Percentiles rank a stretch among this genome's conserved stretches.
phyloP scores from a whole-genome alignment of 805 yeast species.

The Yamadazyma insecticola region DNA sequence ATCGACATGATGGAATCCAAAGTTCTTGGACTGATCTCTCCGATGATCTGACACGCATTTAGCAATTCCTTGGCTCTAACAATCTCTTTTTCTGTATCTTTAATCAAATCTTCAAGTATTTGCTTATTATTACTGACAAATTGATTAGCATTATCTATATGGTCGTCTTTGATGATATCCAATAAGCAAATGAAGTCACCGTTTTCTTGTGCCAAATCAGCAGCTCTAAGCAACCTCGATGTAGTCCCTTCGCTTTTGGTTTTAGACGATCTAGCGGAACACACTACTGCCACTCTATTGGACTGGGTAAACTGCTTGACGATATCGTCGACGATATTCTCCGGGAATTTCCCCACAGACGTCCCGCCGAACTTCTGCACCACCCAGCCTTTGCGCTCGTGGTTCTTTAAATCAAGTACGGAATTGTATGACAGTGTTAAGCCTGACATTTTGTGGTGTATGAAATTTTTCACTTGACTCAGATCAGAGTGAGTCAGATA shows the following conservation, averaged over 20 bases:
- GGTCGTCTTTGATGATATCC: slow-evolving; percentile 72
- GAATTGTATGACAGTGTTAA: slow-evolving; percentile 33
- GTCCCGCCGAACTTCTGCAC: slow-evolving; percentile 97
- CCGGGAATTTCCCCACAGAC: slow-evolving; percentile 91
- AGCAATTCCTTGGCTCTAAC: slow-evolving; percentile 63
- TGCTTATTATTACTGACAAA: slow-evolving; percentile 38
- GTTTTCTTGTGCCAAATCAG: slow-evolving; percentile 67
- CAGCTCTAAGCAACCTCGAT: slow-evolving; percentile 76
- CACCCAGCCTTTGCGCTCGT: slow-evolving; percentile 27
- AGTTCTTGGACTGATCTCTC: slow-evolving; percentile 86
- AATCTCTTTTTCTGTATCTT: slow-evolving; percentile 61
- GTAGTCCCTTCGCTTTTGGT: slow-evolving; percentile 96
- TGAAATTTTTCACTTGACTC: no score
- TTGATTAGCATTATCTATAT: slow-evolving; percentile 62
- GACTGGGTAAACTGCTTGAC: slow-evolving; percentile 59
- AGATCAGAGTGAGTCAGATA: no score
- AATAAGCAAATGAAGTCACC: slow-evolving; percentile 56
- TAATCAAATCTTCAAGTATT: slow-evolving; percentile 50
- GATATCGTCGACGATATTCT: slow-evolving; percentile 77
- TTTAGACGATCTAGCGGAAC: slow-evolving; percentile 89
- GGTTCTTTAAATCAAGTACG: slow-evolving; percentile 30
- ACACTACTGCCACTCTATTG: slow-evolving; percentile 83
- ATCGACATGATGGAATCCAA: slow-evolving; percentile 86
- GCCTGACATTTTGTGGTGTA: no score
- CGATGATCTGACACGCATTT: slow-evolving; percentile 85